Evolutionary conservation across 768 basidiomycete species (phyloP).

Genomic region (Trametes punicea): DNA sequence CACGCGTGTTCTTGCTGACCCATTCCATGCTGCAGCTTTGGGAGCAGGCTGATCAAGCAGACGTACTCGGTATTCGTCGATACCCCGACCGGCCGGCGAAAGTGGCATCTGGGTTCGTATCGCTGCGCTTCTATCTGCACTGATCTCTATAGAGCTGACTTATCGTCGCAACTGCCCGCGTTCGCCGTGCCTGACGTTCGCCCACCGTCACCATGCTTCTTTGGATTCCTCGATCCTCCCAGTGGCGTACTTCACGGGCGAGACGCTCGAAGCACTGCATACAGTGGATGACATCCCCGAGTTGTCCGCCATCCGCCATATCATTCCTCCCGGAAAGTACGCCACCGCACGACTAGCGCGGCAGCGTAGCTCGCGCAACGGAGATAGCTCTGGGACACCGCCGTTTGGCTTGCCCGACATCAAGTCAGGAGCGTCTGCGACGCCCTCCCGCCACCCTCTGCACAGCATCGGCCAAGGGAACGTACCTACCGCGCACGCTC

Average conservation of each 20-base stretch:
- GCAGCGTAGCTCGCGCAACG: slow-evolving; percentile 19
- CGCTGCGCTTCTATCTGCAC: slow-evolving; percentile 4
- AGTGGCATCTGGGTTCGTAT: slow-evolving; percentile 79
- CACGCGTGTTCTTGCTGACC: slow-evolving; percentile 30
- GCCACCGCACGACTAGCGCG: slow-evolving; percentile 31
- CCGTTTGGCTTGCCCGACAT: background rate
- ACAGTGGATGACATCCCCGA: slow-evolving; percentile 33
- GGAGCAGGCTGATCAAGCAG: slow-evolving; percentile 65
- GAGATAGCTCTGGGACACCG: background rate
- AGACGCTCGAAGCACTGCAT: slow-evolving; percentile 20
- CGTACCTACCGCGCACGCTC: background rate
- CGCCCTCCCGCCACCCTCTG: slow-evolving; percentile 1
- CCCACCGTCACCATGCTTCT: background rate
- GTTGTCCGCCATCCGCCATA: slow-evolving; percentile 26
- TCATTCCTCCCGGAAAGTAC: slow-evolving; percentile 33
- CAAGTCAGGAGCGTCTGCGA: background rate
- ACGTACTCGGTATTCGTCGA: slow-evolving; percentile 78
- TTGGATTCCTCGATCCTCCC: background rate
- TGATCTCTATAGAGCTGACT: slow-evolving; percentile 1
- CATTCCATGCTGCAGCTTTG: slow-evolving; percentile 12
- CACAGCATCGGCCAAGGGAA: slow-evolving; percentile 8
- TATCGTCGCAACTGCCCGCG: slow-evolving; percentile 5
- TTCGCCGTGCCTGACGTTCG: background rate
- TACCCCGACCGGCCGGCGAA: slow-evolving; percentile 61
- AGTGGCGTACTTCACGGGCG: slow-evolving; percentile 40